Evolutionary conservation across 2,329 filamentous ascomycete species (phyloP), one percentile per base, ranked within the genome.

Genomic region (Aureobasidium melanogenum): DNA sequence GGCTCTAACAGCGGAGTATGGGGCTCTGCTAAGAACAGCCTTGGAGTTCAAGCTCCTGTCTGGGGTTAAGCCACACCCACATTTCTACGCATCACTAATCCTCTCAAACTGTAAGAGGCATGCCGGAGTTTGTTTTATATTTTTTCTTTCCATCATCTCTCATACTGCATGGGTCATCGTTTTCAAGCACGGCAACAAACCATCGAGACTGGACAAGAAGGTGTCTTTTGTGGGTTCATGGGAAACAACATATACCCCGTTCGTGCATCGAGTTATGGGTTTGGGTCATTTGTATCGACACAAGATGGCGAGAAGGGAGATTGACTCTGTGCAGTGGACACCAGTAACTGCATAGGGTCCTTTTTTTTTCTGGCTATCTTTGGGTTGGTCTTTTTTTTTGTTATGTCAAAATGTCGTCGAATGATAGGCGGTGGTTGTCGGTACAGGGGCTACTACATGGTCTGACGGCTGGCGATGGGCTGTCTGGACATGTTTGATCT

Each of bases 11-110:
- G 86, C 66, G 88, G 86, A 41, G 89, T 93, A 48, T 96, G 92
- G 92, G 89, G 91, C 63, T 87, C 86, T 24, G 67, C 68, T 69
- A 90, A 89, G 70, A 89, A 86, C 66, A 84, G 85, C 55, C 85
- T 95, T 64, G 89, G 91, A 66, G 88, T 92, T 64, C 91, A 95
- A 73, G 91, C 92, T 66, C 95, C 91, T 66, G 93, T 97, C 67
- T 97, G 92, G 92, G 92, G 92, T 68, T 97, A 86, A 69, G 47
- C 19, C 32, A 39, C 34, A 26, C 47, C 28, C 30, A 34, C 34
- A 17, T 55, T 34, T 38, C 41, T 38, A 44, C 39, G 41, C 38
- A 47, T 32, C 26, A 57, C 30, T 38, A 47, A 56, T 17, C n/a
- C 39, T 34, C 52, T 55, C 17, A 22, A 14, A 28, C 22, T 28